Base-by-base conservation (phyloP, 176 grass and related monocot genomes). In the Miscanthus lutarioriparius region DNA sequence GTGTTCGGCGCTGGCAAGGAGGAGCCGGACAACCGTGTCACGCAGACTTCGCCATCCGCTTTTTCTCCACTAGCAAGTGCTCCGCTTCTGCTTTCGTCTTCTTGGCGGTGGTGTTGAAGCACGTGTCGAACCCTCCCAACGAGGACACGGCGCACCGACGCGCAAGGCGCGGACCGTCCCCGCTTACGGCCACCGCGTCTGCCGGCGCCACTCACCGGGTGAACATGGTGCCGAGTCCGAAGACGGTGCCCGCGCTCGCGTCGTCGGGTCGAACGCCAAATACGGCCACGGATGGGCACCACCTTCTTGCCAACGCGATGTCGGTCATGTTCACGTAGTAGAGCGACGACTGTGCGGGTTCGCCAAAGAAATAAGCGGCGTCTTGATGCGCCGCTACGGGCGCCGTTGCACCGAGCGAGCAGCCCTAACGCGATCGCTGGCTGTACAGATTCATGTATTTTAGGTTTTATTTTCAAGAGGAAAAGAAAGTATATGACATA, bases 291-390 rank as follows among this genome's bases (percentile, higher is more conserved):
- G 32, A 97, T 85, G 0, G 79, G 48, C 72, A 94, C 85, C 89
- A 88, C 81, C 45, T 80, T 90, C 25, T 38, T 80, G 0, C 95
- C 95, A 10, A 97, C 95, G 4, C 88, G 88, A 97, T 45, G 72
- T 84, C 95, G 4, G 83, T 88, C 95, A 97, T 91, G 88, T 94
- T 92, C 17, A 97, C 90, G 85, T 97, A 97, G 92, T 97, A 97
- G 61, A 97, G 90, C 12, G 95, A 97, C 19, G 92, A 88, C 15
- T 92, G 84, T 76, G 90, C 8, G 90, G 86, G 84, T 92, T 97
- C 8, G 82, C 70, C 22, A 97, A 88, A n/a, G n/a, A n/a, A n/a
- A n/a, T n/a, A 80, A 97, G 75, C 6, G 92, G 87, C 36, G 92
- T 94, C 88, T 94, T 94, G 74, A 97, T 94, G 28, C 47, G 73